Evolutionary conservation across 768 basidiomycete species (phyloP).

Genomic region (Scleroderma citrinum): DNA sequence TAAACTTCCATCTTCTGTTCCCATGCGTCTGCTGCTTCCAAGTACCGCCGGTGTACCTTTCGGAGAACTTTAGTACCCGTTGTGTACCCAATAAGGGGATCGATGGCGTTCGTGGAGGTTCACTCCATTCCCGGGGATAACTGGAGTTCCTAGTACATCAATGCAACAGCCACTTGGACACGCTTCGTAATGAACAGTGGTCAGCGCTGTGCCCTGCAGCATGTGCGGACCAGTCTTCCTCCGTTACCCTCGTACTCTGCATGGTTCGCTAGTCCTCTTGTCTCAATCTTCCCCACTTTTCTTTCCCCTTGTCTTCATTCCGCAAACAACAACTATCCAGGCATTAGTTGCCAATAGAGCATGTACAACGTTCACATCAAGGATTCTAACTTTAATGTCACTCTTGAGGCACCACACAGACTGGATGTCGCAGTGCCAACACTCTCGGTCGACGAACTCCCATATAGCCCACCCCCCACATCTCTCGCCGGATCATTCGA

Average conservation of each 20-base stretch:
- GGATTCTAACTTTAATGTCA: not conserved
- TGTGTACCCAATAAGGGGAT: too few species aligned
- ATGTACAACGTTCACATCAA: not conserved
- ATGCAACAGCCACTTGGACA: too few species aligned
- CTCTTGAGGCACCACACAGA: not conserved
- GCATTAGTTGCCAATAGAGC: not conserved
- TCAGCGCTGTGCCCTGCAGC: not conserved
- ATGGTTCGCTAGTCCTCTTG: too few species aligned
- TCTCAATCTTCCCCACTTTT: not conserved
- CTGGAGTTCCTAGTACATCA: too few species aligned
- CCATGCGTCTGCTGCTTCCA: too few species aligned
- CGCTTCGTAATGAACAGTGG: not conserved
- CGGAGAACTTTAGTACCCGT: too few species aligned
- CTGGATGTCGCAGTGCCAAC: not conserved
- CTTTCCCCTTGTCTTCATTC: not conserved
- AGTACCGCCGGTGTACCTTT: too few species aligned
- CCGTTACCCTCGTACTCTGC: too few species aligned
- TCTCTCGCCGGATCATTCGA: slow-evolving; percentile 1
- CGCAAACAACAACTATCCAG: not conserved
- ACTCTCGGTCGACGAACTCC: not conserved
- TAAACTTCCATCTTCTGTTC: too few species aligned
- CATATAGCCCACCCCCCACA: not conserved
- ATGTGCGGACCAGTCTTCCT: too few species aligned
- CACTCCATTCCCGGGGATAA: too few species aligned
- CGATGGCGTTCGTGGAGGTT: too few species aligned